These are phyloP conservation scores for Terfezia claveryi DNA, from an alignment of 495 filamentous ascomycete species.

Conservation along the genomic window DNA sequence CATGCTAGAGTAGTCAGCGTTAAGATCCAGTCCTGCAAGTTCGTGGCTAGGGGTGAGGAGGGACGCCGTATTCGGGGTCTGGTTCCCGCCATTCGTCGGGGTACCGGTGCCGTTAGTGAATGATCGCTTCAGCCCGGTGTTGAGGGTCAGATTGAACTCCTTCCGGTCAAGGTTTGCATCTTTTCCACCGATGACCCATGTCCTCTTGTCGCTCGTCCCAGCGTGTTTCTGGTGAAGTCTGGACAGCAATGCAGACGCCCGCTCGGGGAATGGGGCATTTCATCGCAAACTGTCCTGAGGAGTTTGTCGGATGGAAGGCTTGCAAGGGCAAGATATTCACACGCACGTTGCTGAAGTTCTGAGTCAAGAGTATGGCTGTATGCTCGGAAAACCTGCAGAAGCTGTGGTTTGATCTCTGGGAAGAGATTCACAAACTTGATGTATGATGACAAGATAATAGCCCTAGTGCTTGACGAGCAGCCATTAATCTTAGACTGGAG, in stretches of 20 bases:
- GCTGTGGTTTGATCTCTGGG: conserved; percentile 92
- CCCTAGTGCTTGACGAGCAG: conserved; percentile 70
- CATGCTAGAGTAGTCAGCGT: conserved; percentile 26
- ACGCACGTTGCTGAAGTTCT: conserved; percentile 88
- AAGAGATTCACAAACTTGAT: conserved; percentile 98
- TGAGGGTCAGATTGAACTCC: conserved; percentile 63
- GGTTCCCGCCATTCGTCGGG: conserved; percentile 31
- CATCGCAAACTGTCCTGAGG: conserved; percentile 85
- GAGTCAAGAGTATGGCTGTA: conserved; percentile 93
- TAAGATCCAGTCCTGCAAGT: conserved; percentile 64
- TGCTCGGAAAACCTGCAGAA: conserved; percentile 66
- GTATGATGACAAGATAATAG: conserved; percentile 84
- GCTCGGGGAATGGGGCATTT: conserved; percentile 99
- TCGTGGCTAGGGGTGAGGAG: conserved; percentile 28
- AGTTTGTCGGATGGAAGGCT: conserved; percentile 76
- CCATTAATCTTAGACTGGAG: conserved; percentile 75
- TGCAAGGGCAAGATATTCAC: conserved; percentile 79
- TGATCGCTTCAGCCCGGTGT: conserved; percentile 61
- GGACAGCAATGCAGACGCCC: conserved; percentile 75
- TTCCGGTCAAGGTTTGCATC: conserved; percentile 66
- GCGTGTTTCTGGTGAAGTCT: conserved; percentile 84
- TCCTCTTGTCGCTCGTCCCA: conserved; percentile 75
- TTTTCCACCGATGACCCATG: conserved; percentile 88
- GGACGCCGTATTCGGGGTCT: conserved; percentile 20
- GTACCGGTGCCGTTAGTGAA: conserved; percentile 31